Conservation (phyloP, 257 asterid species). For the Gardenia jasminoides region DNA sequence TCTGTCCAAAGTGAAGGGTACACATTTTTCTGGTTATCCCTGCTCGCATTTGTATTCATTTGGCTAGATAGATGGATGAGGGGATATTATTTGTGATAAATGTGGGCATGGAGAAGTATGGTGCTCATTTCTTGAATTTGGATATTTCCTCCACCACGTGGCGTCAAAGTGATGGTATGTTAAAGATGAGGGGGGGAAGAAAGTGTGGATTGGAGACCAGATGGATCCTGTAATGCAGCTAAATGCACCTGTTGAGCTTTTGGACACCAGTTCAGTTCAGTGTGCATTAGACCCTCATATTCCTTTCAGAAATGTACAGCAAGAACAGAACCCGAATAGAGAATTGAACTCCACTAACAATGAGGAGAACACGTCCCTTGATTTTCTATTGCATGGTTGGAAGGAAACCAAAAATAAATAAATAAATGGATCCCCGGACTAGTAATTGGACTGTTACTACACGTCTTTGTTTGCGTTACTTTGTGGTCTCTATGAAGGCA, state of each 20-base stretch:
- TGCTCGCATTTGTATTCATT: too few species aligned
- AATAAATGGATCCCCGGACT: too few species aligned
- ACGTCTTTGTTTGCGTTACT: too few species aligned
- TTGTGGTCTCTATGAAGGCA: too few species aligned
- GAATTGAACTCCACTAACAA: not conserved
- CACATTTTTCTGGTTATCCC: not conserved
- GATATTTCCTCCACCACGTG: slow-evolving; percentile 44
- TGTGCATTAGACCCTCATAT: not conserved
- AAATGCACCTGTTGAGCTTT: not conserved
- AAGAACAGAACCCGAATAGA: not conserved
- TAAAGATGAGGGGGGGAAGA: slow-evolving; percentile 25
- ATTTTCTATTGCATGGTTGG: too few species aligned
- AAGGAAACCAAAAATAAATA: too few species aligned
- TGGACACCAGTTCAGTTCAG: slow-evolving; percentile 3
- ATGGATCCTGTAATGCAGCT: not conserved
- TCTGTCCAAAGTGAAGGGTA: not conserved
- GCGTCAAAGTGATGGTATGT: slow-evolving; percentile 27
- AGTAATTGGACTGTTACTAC: too few species aligned
- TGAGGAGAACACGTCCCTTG: too few species aligned
- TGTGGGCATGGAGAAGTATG: slow-evolving; percentile 47
- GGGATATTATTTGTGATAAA: slow-evolving; percentile 42
- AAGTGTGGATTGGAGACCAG: slow-evolving; percentile 20
- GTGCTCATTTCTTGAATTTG: slow-evolving; percentile 41
- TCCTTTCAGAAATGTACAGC: not conserved
- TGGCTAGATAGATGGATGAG: slow-evolving; percentile 41